Base-by-base conservation (phyloP, 331 rosid genomes). In the Pyracantha coccinea region DNA sequence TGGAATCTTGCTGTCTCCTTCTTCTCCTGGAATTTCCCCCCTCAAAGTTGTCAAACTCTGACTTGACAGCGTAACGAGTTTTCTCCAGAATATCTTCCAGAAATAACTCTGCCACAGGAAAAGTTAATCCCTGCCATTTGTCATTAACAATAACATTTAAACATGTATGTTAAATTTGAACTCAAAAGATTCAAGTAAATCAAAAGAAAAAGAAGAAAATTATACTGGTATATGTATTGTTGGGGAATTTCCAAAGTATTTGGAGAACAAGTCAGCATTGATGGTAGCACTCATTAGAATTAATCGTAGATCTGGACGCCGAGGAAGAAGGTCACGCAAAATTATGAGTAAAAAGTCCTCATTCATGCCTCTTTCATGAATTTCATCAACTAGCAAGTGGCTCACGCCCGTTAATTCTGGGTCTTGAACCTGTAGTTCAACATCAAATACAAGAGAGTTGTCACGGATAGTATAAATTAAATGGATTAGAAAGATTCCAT, bases 281-380 rank as follows among this genome's bases (percentile, higher is more conserved):
- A 94, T 92, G 55, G 99, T 94, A 29, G 99, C 99, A 86, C 99
- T 94, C 96, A 90, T 94, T 58, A 94, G 85, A 86, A 94, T 88
- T 75, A 94, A 84, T 44, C 87, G 99, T 80, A 94, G 84, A 89
- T 92, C 96, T 80, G 99, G 96, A 73, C 97, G 96, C 44, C 77
- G 93, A 65, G 96, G 96, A 85, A 94, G 96, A 79, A 94, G 97
- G 80, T 94, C 97, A 1, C 88, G 90, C 85, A 94, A 66, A 80
- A 94, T 88, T 75, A 94, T 94, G 63, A 94, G 81, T 76, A 94
- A 65, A 63, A 94, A 92, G 83, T 94, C 99, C 78, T 94, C 99
- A 68, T 94, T 90, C 92, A 94, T 94, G 87, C 99, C 99, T 81
- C 99, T 92, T 87, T 94, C 99, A 86, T 92, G 99, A 83, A 94